A percentile compares a stretch with the other conserved stretches of the same genome.
Conservation (phyloP, 257 asterid genomes). For the Lavandula angustifolia region DNA sequence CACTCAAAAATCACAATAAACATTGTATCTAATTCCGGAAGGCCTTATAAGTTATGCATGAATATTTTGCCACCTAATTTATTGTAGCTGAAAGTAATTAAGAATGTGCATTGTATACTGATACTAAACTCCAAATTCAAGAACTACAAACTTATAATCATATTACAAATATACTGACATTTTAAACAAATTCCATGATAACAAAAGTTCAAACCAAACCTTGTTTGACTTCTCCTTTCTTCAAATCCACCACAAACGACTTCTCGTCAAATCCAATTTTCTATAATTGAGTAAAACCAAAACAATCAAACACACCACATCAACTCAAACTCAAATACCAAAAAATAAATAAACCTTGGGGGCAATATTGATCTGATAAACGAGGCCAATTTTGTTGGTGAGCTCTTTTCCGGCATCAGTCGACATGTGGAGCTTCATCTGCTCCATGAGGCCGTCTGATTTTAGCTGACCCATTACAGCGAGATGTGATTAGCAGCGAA, state of each 20-base stretch:
- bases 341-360: slow-evolving; percentile 68
- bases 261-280: slow-evolving; percentile 81
- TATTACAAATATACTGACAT: no score
- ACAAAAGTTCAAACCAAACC: slow-evolving; percentile 43
- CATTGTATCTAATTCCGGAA: no score
- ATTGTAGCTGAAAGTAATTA: no score
- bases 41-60: no score
- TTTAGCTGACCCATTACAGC: slow-evolving; percentile 59
- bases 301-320: neutral
- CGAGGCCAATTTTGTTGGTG: slow-evolving; percentile 74
- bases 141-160: slow-evolving; percentile 14
- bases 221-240: slow-evolving; percentile 86
- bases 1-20: neutral
- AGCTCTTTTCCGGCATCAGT: slow-evolving; percentile 80
- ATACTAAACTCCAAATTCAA: no score
- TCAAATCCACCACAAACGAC: slow-evolving; percentile 81
- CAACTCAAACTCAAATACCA: neutral
- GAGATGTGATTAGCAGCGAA: neutral
- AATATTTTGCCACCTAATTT: no score
- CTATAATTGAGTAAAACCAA: slow-evolving; percentile 39
- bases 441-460: slow-evolving; percentile 78
- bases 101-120: no score
- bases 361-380: slow-evolving; percentile 85
- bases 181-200: neutral
- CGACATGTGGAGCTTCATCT: slow-evolving; percentile 77